These are phyloP conservation scores for Yarrowia sp. DNA, from an alignment of 805 yeast species.

Conservation along the genomic window DNA sequence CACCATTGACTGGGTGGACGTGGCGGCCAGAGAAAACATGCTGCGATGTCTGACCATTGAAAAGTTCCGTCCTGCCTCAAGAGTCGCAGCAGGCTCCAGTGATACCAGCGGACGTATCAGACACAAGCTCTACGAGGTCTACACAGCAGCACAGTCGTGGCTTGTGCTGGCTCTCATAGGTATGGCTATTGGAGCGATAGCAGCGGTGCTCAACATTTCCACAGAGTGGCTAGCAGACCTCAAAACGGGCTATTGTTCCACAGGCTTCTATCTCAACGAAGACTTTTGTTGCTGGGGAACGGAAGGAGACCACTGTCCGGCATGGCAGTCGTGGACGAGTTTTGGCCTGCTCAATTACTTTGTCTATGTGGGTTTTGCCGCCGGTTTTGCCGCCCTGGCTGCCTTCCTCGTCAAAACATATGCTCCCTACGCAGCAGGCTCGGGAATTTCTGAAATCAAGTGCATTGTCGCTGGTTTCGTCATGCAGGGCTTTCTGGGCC, in stretches of 20 bases:
- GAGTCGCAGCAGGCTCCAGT: slow-evolving; percentile 26
- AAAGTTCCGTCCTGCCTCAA: slow-evolving; percentile 25
- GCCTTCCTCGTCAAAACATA: slow-evolving; percentile 63
- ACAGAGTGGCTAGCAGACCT: slow-evolving; percentile 84
- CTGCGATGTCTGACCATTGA: slow-evolving; percentile 29
- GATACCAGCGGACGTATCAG: slow-evolving; percentile 23
- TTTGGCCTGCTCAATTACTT: slow-evolving; percentile 47
- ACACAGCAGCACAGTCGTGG: slow-evolving; percentile 55
- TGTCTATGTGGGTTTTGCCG: slow-evolving; percentile 56
- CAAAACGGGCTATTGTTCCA: slow-evolving; percentile 72
- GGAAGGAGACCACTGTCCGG: slow-evolving; percentile 47
- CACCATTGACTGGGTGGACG: slow-evolving; percentile 59
- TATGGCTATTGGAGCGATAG: slow-evolving; percentile 70
- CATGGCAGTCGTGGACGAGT: slow-evolving; percentile 65
- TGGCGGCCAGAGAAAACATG: slow-evolving; percentile 41
- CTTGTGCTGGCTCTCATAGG: slow-evolving; percentile 75
- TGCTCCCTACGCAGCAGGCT: slow-evolving; percentile 93
- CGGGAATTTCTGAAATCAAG: slow-evolving; percentile 96
- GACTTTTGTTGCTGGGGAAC: slow-evolving; percentile 79
- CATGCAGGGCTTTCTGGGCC: slow-evolving; percentile 69
- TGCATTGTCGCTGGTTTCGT: slow-evolving; percentile 89
- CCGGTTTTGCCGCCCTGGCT: slow-evolving; percentile 59
- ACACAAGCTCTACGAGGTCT: slow-evolving; percentile 28
- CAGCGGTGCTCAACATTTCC: slow-evolving; percentile 73
- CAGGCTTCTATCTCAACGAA: slow-evolving; percentile 64